Percentiles rank a stretch among this genome's conserved stretches.
Evolutionary conservation across 1,284 basidiomycete genomes (phyloP).

Genomic region (Microbotryum lychnidis-dioicae): DNA sequence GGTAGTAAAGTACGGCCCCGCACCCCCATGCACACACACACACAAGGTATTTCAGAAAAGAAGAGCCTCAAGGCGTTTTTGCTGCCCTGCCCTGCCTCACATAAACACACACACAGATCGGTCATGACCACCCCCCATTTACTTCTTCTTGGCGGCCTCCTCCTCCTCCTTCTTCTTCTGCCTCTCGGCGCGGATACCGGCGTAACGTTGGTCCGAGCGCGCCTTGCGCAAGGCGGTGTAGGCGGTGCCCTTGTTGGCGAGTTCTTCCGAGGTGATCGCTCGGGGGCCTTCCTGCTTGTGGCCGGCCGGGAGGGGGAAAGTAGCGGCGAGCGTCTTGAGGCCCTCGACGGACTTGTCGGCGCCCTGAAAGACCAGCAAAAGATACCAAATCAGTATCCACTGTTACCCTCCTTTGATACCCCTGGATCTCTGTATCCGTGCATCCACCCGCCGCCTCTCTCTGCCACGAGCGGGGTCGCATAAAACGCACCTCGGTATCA

Average conservation of each 20-base stretch:
- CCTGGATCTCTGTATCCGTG: no score
- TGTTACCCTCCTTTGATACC: no score
- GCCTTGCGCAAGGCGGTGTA: conserved; percentile 81
- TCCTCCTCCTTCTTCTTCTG: conserved; percentile 73
- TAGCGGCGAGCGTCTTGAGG: conserved; percentile 51
- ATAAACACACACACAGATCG: not conserved
- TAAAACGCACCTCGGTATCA: conserved; percentile 69
- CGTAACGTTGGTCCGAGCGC: conserved; percentile 75
- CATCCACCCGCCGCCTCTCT: no score
- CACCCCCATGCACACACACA: no score
- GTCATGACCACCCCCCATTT: conserved; percentile 38
- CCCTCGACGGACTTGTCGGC: conserved; percentile 76
- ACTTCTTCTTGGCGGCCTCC: conserved; percentile 88
- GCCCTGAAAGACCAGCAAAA: conserved; percentile 47
- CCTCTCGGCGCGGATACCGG: conserved; percentile 71
- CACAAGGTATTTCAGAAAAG: no score
- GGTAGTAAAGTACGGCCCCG: no score
- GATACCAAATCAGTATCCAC: not conserved
- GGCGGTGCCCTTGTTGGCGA: conserved; percentile 57
- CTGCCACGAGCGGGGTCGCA: conserved; percentile 7
- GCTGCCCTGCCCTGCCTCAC: not conserved
- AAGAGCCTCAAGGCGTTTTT: not conserved
- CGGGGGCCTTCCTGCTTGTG: conserved; percentile 70
- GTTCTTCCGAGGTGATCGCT: conserved; percentile 88
- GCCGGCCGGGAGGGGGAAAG: conserved; percentile 59